phyloP scores from a whole-genome alignment of 2,329 filamentous ascomycete species.

The Fusarium oligoseptatum region DNA sequence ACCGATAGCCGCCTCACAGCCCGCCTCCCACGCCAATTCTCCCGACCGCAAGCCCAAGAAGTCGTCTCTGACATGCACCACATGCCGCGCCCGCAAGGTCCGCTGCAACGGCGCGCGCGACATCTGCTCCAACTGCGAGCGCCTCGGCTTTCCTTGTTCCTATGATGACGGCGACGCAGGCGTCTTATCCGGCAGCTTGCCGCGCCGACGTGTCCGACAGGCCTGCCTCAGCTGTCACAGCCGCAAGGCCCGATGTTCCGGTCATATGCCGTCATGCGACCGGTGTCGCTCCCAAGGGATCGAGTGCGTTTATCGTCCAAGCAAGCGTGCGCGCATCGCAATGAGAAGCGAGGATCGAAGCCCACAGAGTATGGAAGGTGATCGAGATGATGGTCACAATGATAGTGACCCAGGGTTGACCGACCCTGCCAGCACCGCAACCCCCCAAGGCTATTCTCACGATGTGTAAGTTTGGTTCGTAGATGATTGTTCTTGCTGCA shows the following conservation, averaged over 20 bases:
- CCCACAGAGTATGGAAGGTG: constrained; percentile 52
- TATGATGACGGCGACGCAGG: constrained; percentile 64
- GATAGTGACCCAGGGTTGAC: constrained; percentile 53
- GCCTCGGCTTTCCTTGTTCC: constrained; percentile 69
- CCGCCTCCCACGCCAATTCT: constrained; percentile 45
- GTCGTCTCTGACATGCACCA: constrained; percentile 64
- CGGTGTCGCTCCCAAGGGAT: constrained; percentile 64
- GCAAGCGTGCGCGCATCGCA: constrained; percentile 56
- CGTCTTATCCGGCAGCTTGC: constrained; percentile 59
- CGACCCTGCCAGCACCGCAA: constrained; percentile 50
- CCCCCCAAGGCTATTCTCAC: constrained; percentile 51
- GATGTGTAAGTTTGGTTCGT: constrained; percentile 50
- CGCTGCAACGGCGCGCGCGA: constrained; percentile 68
- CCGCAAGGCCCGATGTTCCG: constrained; percentile 70
- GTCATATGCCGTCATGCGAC: constrained; percentile 68
- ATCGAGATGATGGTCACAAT: constrained; percentile 51
- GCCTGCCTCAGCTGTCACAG: constrained; percentile 71
- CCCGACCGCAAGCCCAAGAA: constrained; percentile 56
- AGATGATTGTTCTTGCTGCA: background rate
- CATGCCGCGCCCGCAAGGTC: constrained; percentile 69
- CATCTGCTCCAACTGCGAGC: constrained; percentile 70
- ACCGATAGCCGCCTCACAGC: constrained; percentile 35
- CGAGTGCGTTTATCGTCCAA: constrained; percentile 67
- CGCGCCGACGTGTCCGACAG: constrained; percentile 67
- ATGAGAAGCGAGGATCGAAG: constrained; percentile 46